A percentile compares a stretch with the other conserved stretches of the same genome.
These are phyloP conservation scores for Pestalotiopsis sp. DNA, from an alignment of 2,329 filamentous ascomycete genomes.

Conservation along the genomic window DNA sequence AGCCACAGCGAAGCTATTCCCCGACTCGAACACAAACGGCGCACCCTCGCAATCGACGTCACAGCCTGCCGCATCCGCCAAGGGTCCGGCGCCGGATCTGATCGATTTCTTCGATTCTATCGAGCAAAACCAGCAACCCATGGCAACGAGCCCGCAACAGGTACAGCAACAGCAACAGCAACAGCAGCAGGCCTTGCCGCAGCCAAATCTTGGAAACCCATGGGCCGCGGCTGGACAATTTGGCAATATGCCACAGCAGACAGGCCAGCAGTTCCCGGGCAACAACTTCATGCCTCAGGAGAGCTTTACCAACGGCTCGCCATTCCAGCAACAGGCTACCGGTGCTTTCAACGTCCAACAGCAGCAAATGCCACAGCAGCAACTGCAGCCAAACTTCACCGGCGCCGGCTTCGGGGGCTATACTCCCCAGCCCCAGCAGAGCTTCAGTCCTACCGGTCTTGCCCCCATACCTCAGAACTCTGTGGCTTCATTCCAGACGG, in stretches of 20 bases:
- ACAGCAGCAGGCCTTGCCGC: slow-evolving; percentile 25
- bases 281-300: slow-evolving; percentile 35
- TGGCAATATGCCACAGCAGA: slow-evolving; percentile 33
- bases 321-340: slow-evolving; percentile 44
- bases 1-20: slow-evolving; percentile 46
- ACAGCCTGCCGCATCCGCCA: slow-evolving; percentile 52
- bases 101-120: slow-evolving; percentile 97
- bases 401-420: slow-evolving; percentile 87
- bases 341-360: slow-evolving; percentile 34
- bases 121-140: slow-evolving; percentile 81
- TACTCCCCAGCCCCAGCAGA: slow-evolving; percentile 57
- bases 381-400: slow-evolving; percentile 50
- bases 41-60: slow-evolving; percentile 34
- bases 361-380: slow-evolving; percentile 43
- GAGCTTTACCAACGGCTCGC: slow-evolving; percentile 43
- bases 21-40: slow-evolving; percentile 35
- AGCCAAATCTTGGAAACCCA: slow-evolving; percentile 39
- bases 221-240: slow-evolving; percentile 38
- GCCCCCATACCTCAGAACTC: slow-evolving; percentile 62
- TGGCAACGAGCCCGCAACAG: slow-evolving; percentile 49
- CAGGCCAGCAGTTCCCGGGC: slow-evolving; percentile 36
- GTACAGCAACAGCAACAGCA: slow-evolving; percentile 31
- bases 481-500: slow-evolving; percentile 52
- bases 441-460: slow-evolving; percentile 56
- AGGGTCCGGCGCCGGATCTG: slow-evolving; percentile 73